Base-by-base conservation (phyloP, 163 green algal species). In the Prototheca wickerhamii region DNA sequence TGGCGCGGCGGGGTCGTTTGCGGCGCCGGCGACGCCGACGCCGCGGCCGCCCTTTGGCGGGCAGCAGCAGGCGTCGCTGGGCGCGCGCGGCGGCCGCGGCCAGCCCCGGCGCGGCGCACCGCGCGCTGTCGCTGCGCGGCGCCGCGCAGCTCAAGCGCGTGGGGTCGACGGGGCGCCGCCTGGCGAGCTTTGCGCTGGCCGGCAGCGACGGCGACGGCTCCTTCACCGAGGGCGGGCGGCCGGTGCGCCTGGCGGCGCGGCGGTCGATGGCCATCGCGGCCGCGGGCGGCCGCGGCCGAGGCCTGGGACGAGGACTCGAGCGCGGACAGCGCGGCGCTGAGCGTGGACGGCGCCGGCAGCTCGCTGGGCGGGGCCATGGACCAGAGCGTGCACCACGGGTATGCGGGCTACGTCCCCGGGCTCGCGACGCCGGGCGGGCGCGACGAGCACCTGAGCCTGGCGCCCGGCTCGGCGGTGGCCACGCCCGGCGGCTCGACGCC, bases 201-300 rank as follows among this genome's bases (percentile, higher is more conserved):
- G 37, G 10, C 10, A 44, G 37, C 37, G 46, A 28, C 15, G 46
- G 46, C 46, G 46, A 54, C 20, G 46, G 46, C 46, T 29, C 15
- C 46, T 49, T 49, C 40, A 15, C 37, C 37, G 37, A 15, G 10
- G 37, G 15, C 37, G 46, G 46, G 3, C 51, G 67, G 21, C 62
- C 68, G 8, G 54, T 68, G 18, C 61, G 68, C 44, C n/a, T 20
- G 25, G 55, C 61, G 17, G 68, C 68, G 15, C 54, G 55, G n/a
- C 68, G 68, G n/a, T 70, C 61, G 15, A 42, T 66, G 23, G 61
- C 43, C 2, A 18, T 70, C 21, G 32, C 62, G 7, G 57, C 68
- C 17, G 68, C 68, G 29, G n/a, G 31, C 61, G 12, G 25, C 46
- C 12, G 46, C 46, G 20, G 46, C 46, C 12, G 46, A 54, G 46